These are phyloP conservation scores for Saccharomycopsis javanensis DNA, from an alignment of 805 yeast species.

Conservation along the genomic window DNA sequence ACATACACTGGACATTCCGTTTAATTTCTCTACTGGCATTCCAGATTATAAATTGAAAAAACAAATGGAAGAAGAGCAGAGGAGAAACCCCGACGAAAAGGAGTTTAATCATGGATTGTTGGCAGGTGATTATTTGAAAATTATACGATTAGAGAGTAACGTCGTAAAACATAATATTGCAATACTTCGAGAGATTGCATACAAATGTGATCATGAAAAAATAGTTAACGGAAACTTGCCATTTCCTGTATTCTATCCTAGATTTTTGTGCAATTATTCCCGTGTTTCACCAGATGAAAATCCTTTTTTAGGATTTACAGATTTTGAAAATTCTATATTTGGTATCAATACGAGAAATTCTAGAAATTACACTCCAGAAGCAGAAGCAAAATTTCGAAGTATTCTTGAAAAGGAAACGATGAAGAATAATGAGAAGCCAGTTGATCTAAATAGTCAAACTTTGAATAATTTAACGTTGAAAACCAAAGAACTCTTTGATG, in stretches of 20 bases:
- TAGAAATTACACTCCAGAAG: neutral
- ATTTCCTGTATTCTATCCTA: conserved; percentile 1
- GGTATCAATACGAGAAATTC: neutral
- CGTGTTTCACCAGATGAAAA: neutral
- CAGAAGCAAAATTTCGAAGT: neutral
- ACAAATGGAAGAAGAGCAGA: neutral
- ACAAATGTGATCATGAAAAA: neutral
- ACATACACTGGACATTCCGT: neutral
- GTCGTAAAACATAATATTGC: neutral
- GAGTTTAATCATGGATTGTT: neutral
- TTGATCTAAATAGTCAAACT: conserved; percentile 41
- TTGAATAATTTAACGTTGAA: conserved; percentile 30
- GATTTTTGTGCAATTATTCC: neutral
- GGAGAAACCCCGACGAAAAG: neutral
- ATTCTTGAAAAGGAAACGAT: neutral
- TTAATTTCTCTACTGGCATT: neutral
- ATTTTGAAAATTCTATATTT: neutral
- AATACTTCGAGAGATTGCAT: neutral
- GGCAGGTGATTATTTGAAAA: neutral
- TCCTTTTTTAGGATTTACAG: neutral
- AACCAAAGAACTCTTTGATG: conserved; percentile 30
- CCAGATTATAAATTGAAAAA: neutral
- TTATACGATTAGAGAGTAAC: neutral
- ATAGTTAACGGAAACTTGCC: neutral
- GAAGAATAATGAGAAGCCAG: neutral